Conservation (phyloP, 2,329 filamentous ascomycete genomes). For the Botrytis byssoidea region DNA sequence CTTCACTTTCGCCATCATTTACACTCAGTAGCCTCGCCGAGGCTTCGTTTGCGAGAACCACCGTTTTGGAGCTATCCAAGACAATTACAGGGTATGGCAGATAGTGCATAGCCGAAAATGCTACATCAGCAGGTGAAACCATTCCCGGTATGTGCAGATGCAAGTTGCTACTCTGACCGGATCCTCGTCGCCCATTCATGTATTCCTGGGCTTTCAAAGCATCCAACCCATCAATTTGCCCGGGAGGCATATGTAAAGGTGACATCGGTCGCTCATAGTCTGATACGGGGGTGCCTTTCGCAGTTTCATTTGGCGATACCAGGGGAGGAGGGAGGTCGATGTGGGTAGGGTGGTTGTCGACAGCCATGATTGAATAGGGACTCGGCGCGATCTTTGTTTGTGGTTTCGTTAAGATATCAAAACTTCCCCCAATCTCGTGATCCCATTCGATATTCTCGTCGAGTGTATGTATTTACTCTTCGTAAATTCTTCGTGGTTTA, state of each 20-base stretch:
- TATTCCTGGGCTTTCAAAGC: conserved; percentile 27
- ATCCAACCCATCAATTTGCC: conserved; percentile 37
- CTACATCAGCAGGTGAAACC: conserved; percentile 52
- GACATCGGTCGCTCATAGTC: conserved; percentile 27
- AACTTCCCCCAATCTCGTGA: neutral
- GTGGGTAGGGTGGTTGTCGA: conserved; percentile 14
- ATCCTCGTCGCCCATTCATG: conserved; percentile 26
- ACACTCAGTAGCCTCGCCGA: conserved; percentile 69
- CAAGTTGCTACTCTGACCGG: conserved; percentile 23
- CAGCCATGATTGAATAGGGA: neutral
- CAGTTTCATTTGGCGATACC: conserved; percentile 1
- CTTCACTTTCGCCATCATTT: conserved; percentile 44
- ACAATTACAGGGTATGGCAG: conserved; percentile 71
- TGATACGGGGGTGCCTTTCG: neutral
- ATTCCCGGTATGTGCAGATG: conserved; percentile 45
- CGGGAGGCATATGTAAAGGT: conserved; percentile 32
- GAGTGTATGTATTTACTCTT: neutral
- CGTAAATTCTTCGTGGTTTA: neutral
- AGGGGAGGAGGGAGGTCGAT: conserved; percentile 6
- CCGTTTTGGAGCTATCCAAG: conserved; percentile 65
- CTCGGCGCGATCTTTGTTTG: neutral
- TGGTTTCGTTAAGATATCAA: neutral
- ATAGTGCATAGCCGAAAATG: conserved; percentile 69
- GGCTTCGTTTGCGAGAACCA: conserved; percentile 72
- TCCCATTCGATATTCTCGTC: neutral